Conservation (phyloP, 225 moss, liverwort and hornwort genomes). For the Anthoceros angustus region DNA sequence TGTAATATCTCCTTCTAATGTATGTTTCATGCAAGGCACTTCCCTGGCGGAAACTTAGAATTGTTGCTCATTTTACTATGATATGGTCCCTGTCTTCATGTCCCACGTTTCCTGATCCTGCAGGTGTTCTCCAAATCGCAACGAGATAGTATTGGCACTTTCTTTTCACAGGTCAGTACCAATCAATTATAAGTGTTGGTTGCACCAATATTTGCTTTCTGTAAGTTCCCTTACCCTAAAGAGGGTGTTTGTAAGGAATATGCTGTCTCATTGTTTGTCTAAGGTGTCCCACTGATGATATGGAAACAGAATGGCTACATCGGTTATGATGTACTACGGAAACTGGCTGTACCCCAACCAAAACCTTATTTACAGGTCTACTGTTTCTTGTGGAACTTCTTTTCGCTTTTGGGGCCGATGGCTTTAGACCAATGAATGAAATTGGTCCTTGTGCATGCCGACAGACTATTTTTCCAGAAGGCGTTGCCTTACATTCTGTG, state of each 20-base stretch:
- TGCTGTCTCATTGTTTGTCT: background rate
- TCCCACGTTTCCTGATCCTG: constrained; percentile 4
- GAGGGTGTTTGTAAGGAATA: background rate
- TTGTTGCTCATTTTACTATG: background rate
- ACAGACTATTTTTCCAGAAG: constrained; percentile 75
- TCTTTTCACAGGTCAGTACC: constrained; percentile 66
- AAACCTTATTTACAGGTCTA: constrained; percentile 74
- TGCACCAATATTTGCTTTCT: background rate
- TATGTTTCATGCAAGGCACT: background rate
- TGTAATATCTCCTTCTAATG: background rate
- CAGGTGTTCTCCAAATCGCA: constrained; percentile 90
- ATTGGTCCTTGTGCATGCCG: background rate
- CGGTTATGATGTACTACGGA: constrained; percentile 66
- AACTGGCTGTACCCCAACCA: constrained; percentile 82
- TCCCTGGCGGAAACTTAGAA: background rate
- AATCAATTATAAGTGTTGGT: background rate
- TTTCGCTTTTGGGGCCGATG: background rate
- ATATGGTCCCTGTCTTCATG: background rate
- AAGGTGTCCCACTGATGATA: constrained; percentile 2
- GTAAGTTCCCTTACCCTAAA: background rate
- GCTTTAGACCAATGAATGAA: background rate
- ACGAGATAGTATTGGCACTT: constrained; percentile 82
- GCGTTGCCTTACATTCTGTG: constrained; percentile 60
- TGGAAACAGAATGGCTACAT: constrained; percentile 72
- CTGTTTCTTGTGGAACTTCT: background rate